Evolutionary conservation across 2,329 filamentous ascomycete genomes (phyloP).

Genomic region (Clonostachys chloroleuca): DNA sequence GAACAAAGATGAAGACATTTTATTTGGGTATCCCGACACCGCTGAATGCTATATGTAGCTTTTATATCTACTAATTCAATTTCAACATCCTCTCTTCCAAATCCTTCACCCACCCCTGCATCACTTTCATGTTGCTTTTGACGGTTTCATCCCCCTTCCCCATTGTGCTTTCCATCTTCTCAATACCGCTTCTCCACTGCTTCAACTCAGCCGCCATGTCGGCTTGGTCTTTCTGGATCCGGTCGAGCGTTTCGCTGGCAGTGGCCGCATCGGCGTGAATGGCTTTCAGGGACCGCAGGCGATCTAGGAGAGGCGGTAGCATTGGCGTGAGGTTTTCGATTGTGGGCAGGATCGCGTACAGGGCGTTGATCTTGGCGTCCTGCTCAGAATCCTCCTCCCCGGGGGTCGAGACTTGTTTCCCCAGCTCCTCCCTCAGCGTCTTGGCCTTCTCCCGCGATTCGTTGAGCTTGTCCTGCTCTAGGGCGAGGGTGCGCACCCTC

Average conservation of each 20-base stretch:
- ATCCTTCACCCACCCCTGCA: constrained; percentile 85
- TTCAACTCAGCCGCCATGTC: constrained; percentile 82
- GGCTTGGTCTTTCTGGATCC: constrained; percentile 72
- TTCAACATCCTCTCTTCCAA: constrained; percentile 73
- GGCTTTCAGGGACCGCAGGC: constrained; percentile 75
- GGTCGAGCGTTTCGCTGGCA: constrained; percentile 72
- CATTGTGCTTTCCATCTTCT: constrained; percentile 73
- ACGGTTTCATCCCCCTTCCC: constrained; percentile 65
- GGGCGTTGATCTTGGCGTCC: constrained; percentile 80
- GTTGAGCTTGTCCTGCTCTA: constrained; percentile 69
- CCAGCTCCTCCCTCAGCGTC: constrained; percentile 54
- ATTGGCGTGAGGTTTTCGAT: constrained; percentile 84
- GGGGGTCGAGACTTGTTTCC: constrained; percentile 33
- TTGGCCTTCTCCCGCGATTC: constrained; percentile 61
- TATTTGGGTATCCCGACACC: too few species aligned
- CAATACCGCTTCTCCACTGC: constrained; percentile 79
- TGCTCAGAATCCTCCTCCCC: constrained; percentile 60
- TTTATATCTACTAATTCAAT: constrained; percentile 28
- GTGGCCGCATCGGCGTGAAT: constrained; percentile 85
- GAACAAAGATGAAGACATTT: neutral
- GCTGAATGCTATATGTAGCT: too few species aligned
- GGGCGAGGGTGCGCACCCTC: constrained; percentile 63
- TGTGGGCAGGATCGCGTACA: constrained; percentile 84
- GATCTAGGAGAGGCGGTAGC: constrained; percentile 79
- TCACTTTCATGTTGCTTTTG: constrained; percentile 75